Conservation (phyloP, 1,139 yeast genomes). For the Torulaspora pretoriensis region DNA sequence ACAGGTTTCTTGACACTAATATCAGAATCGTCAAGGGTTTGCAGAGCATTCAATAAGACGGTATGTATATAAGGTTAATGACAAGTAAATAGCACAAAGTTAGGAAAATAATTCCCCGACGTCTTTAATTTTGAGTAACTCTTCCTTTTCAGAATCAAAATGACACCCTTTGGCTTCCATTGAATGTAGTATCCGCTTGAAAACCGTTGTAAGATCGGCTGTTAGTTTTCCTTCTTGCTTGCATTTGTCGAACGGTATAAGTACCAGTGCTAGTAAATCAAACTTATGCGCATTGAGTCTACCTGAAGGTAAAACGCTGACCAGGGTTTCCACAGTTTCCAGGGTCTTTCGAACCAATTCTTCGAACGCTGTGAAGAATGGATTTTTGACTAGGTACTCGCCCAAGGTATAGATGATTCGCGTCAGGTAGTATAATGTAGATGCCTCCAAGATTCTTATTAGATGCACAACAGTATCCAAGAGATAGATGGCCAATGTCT, state of each 20-base stretch:
- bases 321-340: constrained; percentile 11
- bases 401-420: constrained; percentile 31
- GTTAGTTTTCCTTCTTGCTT: constrained; percentile 25
- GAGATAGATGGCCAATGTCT: constrained; percentile 19
- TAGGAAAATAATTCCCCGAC: constrained; percentile 6
- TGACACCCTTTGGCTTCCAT: constrained; percentile 19
- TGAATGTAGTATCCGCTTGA: constrained; percentile 5
- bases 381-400: constrained; percentile 28
- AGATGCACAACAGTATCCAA: constrained; percentile 12
- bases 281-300: constrained; percentile 27
- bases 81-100: neutral
- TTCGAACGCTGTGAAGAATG: constrained; percentile 27
- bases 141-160: constrained; percentile 11
- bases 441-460: constrained; percentile 12
- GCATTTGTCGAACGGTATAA: constrained; percentile 27
- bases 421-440: constrained; percentile 23
- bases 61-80: neutral
- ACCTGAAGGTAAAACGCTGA: constrained; percentile 18
- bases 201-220: neutral
- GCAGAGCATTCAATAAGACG: constrained; percentile 26
- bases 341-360: constrained; percentile 18
- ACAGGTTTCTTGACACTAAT: constrained; percentile 82
- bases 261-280: constrained; percentile 26
- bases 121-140: constrained; percentile 8
- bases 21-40: constrained; percentile 69